A percentile compares a stretch with the other conserved stretches of the same genome.
Conservation (phyloP, 495 filamentous ascomycete species). For the Podospora australis region DNA sequence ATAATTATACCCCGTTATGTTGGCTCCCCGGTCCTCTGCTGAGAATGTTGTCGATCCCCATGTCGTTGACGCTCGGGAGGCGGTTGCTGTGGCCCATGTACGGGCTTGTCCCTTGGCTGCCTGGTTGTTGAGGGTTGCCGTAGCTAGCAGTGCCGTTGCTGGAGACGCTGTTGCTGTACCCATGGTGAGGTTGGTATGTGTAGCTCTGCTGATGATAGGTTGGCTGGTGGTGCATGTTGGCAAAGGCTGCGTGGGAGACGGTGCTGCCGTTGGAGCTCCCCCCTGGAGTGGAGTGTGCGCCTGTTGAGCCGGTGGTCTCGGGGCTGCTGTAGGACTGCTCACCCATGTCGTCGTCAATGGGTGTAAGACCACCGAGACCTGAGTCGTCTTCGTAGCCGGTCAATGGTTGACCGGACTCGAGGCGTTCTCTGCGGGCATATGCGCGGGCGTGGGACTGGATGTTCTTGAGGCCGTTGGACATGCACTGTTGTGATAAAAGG, state of each 20-base stretch:
- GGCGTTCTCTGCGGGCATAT: conserved; percentile 44
- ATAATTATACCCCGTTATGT: conserved; percentile 8
- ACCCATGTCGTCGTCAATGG: conserved; percentile 43
- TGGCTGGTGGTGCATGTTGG: conserved; percentile 21
- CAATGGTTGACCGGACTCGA: conserved; percentile 35
- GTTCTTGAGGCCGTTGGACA: conserved; percentile 54
- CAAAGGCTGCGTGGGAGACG: conserved; percentile 21
- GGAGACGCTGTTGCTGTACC: conserved; percentile 37
- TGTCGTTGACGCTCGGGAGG: conserved; percentile 46
- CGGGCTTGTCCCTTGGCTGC: conserved; percentile 37
- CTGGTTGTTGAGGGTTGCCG: background rate
- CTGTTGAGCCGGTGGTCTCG: conserved; percentile 27
- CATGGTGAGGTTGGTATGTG: conserved; percentile 20
- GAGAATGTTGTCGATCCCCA: conserved; percentile 51
- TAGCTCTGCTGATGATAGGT: conserved; percentile 17
- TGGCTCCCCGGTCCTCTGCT: conserved; percentile 33
- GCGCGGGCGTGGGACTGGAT: conserved; percentile 48
- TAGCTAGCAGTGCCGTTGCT: conserved; percentile 26
- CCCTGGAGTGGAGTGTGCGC: conserved; percentile 28
- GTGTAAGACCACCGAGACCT: conserved; percentile 42
- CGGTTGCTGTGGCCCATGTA: conserved; percentile 41
- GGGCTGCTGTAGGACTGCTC: conserved; percentile 44
- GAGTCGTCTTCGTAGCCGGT: conserved; percentile 45
- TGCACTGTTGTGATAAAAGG: conserved; percentile 33
- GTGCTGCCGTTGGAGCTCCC: conserved; percentile 29